Evolutionary conservation across 164 flowering plant genomes (phyloP).

Genomic region (Chloranthus sessilifolius): DNA sequence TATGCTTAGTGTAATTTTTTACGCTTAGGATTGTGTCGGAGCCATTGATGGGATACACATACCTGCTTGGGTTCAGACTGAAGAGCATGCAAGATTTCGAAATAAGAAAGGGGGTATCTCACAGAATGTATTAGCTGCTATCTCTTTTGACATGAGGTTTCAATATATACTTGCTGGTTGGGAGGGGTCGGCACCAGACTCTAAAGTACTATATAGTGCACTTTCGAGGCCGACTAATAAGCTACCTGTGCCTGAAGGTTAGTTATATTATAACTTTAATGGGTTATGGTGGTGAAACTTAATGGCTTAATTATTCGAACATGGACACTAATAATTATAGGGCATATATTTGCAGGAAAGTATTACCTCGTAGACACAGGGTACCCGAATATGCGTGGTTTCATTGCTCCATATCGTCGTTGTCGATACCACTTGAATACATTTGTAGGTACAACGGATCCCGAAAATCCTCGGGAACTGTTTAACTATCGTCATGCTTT

Average conservation of each 20-base stretch:
- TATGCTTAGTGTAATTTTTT: background rate
- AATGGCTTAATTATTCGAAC: too few relatives aligned
- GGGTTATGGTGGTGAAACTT: too few relatives aligned
- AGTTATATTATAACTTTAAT: too few relatives aligned
- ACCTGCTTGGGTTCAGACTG: constrained; percentile 55
- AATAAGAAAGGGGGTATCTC: constrained; percentile 44
- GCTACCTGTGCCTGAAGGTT: constrained; percentile 72
- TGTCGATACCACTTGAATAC: constrained; percentile 28
- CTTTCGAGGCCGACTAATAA: constrained; percentile 63
- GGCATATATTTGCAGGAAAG: constrained; percentile 61
- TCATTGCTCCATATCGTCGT: constrained; percentile 48
- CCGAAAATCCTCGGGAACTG: background rate
- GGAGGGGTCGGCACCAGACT: constrained; percentile 71
- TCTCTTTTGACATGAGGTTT: constrained; percentile 56
- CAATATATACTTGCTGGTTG: constrained; percentile 68
- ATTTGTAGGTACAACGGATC: constrained; percentile 12
- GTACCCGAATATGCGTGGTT: constrained; percentile 49
- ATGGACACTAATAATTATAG: too few relatives aligned
- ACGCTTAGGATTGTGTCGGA: constrained; percentile 54
- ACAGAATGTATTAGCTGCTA: constrained; percentile 61
- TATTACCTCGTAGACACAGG: constrained; percentile 54
- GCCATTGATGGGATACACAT: constrained; percentile 55
- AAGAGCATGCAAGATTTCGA: constrained; percentile 63
- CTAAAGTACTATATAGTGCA: constrained; percentile 45
- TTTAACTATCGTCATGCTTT: background rate